Evolutionary conservation across 2,329 filamentous ascomycete species (phyloP).

Genomic region (Ophiostoma sp.): DNA sequence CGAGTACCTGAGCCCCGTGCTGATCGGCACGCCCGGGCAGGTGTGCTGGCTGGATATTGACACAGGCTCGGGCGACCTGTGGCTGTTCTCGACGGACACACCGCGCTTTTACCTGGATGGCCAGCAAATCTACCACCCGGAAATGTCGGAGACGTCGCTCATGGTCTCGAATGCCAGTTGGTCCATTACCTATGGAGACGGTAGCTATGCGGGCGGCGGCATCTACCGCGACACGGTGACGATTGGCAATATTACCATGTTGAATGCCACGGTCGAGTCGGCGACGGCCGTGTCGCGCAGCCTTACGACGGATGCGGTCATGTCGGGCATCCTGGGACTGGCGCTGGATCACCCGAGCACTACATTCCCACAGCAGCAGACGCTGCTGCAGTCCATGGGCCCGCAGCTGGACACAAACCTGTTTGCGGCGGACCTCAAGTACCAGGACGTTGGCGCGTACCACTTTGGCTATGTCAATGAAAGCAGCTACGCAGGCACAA

Average conservation of each 20-base stretch:
- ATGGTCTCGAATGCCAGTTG: conserved; percentile 43
- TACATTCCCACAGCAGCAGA: conserved; percentile 40
- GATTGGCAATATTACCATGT: conserved; percentile 42
- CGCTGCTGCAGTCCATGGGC: conserved; percentile 43
- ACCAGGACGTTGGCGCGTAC: conserved; percentile 45
- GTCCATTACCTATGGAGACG: conserved; percentile 46
- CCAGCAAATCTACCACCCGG: conserved; percentile 44
- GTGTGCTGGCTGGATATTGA: conserved; percentile 64
- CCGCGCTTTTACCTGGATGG: conserved; percentile 41
- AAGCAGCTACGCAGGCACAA: conserved; percentile 36
- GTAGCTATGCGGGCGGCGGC: conserved; percentile 42
- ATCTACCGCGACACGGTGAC: conserved; percentile 48
- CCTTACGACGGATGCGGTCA: conserved; percentile 40
- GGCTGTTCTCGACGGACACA: conserved; percentile 50
- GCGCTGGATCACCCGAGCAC: conserved; percentile 44
- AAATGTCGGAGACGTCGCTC: conserved; percentile 42
- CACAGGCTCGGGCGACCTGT: conserved; percentile 58
- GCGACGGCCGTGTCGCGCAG: conserved; percentile 39
- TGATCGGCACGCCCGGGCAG: conserved; percentile 53
- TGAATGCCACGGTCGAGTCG: conserved; percentile 46
- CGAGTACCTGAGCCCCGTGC: conserved; percentile 58
- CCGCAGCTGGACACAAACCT: conserved; percentile 39
- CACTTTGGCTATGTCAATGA: conserved; percentile 48
- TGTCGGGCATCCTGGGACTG: conserved; percentile 51
- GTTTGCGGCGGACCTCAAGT: conserved; percentile 48